Evolutionary conservation across 257 asterid species (phyloP), one percentile per base, ranked within the genome.

Genomic region (Mentha longifolia): DNA sequence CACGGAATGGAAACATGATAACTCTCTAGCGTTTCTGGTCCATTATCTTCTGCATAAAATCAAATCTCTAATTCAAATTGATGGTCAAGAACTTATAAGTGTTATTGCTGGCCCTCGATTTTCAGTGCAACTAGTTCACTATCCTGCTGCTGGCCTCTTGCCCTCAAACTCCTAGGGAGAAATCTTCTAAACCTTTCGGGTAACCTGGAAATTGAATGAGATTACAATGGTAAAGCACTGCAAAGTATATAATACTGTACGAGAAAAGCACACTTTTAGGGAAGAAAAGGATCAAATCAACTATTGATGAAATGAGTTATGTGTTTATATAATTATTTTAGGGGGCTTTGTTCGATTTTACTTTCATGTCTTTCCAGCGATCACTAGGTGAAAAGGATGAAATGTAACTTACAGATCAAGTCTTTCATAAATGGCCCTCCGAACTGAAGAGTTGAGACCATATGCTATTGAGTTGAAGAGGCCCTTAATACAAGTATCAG

Each of bases 381-480:
- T 19, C 35, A 52, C 19, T 50, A 14, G 56, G 0, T 31, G 47
- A 9, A 28, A 63, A 28, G 46, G 17, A 41, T 13, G 28, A 55
- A 16, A n/a, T 31, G 20, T 35, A 58, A 78, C 97, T 94, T 89
- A 94, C 99, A 91, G 83, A 84, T 94, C 97, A 61, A 91, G 58
- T 86, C 99, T 85, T 72, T 91, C 98, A 19, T 78, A 86, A 70
- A 94, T 79, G 78, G 96, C 95, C 74, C 95, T 85, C 66, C 98
- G 84, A 71, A 94, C 98, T 56, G 98, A 87, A 60, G 97, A 82
- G 89, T 93, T 93, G 70, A 93, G 95, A 68, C 98, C 98, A 16
- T 93, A 93, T 11, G 98, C 97, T 61, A 94, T 86, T 46, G 99
- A 94, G 85, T 89, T 94, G 85, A 91, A 91, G 69, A 91, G 92